phyloP scores from a whole-genome alignment of 2,329 filamentous ascomycete species.

The Ophiocordyceps camponoti-leonardi region DNA sequence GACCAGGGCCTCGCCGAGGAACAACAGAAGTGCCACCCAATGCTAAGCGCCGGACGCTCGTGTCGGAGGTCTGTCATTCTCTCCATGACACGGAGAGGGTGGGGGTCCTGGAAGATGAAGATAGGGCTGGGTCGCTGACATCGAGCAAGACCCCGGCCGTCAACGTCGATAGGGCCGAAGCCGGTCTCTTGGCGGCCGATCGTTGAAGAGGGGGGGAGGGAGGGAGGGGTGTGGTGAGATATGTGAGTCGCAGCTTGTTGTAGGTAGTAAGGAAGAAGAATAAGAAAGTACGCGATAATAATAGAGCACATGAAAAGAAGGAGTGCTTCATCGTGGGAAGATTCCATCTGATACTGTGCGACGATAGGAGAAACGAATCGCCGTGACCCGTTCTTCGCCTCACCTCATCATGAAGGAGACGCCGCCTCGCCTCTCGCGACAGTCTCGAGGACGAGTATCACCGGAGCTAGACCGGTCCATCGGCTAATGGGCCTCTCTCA shows the following conservation, averaged over 20 bases:
- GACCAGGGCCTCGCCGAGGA: neutral
- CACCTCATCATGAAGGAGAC: too few species aligned
- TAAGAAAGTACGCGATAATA: neutral
- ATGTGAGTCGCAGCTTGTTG: neutral
- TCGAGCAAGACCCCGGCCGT: neutral
- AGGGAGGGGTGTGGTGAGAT: neutral
- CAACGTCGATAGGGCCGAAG: neutral
- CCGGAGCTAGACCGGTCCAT: neutral
- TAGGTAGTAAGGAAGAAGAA: neutral
- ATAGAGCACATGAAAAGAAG: too few species aligned
- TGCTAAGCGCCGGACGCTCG: neutral
- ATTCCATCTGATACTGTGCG: too few species aligned
- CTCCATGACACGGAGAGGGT: neutral
- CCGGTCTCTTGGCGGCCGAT: too few species aligned
- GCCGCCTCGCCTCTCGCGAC: neutral
- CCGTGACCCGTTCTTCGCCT: neutral
- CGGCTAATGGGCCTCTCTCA: neutral
- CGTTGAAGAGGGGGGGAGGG: neutral
- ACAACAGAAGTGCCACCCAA: neutral
- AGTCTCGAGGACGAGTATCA: neutral
- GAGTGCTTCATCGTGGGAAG: too few species aligned
- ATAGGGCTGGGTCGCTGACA: neutral
- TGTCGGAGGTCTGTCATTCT: neutral
- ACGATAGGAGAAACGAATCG: too few species aligned
- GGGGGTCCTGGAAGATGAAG: neutral